These are phyloP conservation scores for Linum lewisii DNA, from an alignment of 345 rosid genomes.

Conservation along the genomic window DNA sequence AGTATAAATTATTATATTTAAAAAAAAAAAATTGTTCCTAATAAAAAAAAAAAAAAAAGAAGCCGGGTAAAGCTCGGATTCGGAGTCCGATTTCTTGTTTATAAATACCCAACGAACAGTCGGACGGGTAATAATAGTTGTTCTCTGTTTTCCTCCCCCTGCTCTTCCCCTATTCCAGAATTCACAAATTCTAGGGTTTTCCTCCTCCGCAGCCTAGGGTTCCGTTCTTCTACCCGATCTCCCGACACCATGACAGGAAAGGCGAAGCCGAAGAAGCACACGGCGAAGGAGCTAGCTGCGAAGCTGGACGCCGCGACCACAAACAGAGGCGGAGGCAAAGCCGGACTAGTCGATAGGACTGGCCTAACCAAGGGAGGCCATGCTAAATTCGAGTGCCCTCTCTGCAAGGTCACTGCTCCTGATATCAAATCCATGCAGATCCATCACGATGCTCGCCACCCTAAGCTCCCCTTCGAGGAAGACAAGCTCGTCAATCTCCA, in stretches of 20 bases:
- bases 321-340: slow-evolving; percentile 91
- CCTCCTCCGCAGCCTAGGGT: neutral
- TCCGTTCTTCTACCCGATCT: neutral
- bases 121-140: neutral
- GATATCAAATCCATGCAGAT: slow-evolving; percentile 83
- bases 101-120: no score
- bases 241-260: slow-evolving; percentile 56
- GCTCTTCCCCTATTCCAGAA: neutral
- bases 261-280: slow-evolving; percentile 99
- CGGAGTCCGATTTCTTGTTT: no score
- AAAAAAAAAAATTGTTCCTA: no score
- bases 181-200: neutral
- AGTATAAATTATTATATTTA: no score
- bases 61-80: no score
- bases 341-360: slow-evolving; percentile 59
- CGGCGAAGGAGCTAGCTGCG: slow-evolving; percentile 84
- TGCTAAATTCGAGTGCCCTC: slow-evolving; percentile 89
- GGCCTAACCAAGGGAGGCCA: slow-evolving; percentile 81
- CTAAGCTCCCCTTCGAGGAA: slow-evolving; percentile 70
- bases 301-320: slow-evolving; percentile 87
- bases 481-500: slow-evolving; percentile 57
- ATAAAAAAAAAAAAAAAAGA: no score
- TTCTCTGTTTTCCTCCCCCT: neutral
- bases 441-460: slow-evolving; percentile 87
- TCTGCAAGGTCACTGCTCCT: slow-evolving; percentile 69